Base-by-base conservation (phyloP, 2,329 filamentous ascomycete species). In the Aspergillus vadensis region DNA sequence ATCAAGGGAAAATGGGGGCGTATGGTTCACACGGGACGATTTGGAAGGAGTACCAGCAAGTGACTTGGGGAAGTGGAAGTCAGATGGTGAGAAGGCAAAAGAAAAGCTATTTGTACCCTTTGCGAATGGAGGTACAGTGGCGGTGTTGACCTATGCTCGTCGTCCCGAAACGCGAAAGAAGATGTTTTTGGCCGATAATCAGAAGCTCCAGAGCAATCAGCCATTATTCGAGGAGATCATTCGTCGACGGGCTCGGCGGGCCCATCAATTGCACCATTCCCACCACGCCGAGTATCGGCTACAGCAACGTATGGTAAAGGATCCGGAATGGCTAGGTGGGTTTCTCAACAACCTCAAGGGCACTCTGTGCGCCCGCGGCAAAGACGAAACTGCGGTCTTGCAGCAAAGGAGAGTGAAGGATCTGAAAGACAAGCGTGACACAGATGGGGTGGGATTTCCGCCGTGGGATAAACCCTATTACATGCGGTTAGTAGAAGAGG, bases 391-490 rank as follows among this genome's bases (percentile, higher is more conserved):
- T 50, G 47, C 8, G 4, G 47, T 32, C 1, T 10, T 50, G 5
- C 47, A 50, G 25, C 47, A 27, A 6, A 25, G 47, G 9, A 32
- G 47, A 1, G 1, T 50, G 4, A n/a, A 21, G 4, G 47, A 32
- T 12, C n/a, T 32, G 3, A 2, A 3, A 27, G 47, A 50, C 8
- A 50, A 17, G 41, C 10, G 0, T 12, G 19, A 44, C n/a, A 44
- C 4, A 21, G 2, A 19, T 44, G 10, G 17, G 6, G 10, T 12
- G 7, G 41, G 41, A 0, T 50, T 32, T 14, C 47, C 25, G 0
- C 47, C 47, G n/a, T 50, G 47, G 47, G 47, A 50, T 32, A 50
- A 50, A 27, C n/a, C 14, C 5, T 50, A 50, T 27, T 50, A 50
- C 14, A 27, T n/a, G 25, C 23, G 25, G 47, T 19, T 50, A 10